Evolutionary conservation across 352 stramenopile species (phyloP).

Genomic region (Lagenidium sp.): DNA sequence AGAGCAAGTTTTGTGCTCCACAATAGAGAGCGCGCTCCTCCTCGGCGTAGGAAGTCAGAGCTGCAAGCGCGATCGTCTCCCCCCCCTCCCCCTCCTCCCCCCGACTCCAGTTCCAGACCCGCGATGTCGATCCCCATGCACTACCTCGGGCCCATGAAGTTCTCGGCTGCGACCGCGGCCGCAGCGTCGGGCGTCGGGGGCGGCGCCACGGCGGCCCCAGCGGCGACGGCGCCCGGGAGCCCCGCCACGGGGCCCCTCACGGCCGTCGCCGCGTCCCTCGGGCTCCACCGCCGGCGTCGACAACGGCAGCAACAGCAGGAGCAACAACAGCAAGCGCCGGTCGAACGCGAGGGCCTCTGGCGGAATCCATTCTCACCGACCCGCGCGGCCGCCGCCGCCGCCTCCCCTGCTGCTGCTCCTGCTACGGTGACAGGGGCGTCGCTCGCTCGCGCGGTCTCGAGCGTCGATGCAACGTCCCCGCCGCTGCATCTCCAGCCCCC

Average conservation of each 20-base stretch:
- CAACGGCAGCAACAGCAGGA: neutral
- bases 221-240: neutral
- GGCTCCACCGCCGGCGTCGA: constrained; percentile 7
- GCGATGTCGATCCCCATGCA: constrained; percentile 4
- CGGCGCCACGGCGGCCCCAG: neutral
- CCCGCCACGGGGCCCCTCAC: constrained; percentile 1
- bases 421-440: neutral
- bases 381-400: too few species aligned
- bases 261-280: constrained; percentile 10
- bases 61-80: too few species aligned
- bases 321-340: neutral
- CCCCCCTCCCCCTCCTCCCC: too few species aligned
- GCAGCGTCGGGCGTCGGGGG: neutral
- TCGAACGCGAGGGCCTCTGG: neutral
- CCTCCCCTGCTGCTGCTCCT: neutral
- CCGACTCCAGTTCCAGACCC: neutral
- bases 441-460: neutral
- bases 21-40: too few species aligned
- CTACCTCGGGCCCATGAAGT: constrained; percentile 5
- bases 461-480: too few species aligned
- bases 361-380: constrained; percentile 12
- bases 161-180: neutral
- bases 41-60: too few species aligned
- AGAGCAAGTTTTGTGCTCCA: too few species aligned
- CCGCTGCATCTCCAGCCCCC: neutral